These are phyloP conservation scores for Euptelea pleiosperma DNA, from an alignment of 164 flowering plant species.

Conservation along the genomic window DNA sequence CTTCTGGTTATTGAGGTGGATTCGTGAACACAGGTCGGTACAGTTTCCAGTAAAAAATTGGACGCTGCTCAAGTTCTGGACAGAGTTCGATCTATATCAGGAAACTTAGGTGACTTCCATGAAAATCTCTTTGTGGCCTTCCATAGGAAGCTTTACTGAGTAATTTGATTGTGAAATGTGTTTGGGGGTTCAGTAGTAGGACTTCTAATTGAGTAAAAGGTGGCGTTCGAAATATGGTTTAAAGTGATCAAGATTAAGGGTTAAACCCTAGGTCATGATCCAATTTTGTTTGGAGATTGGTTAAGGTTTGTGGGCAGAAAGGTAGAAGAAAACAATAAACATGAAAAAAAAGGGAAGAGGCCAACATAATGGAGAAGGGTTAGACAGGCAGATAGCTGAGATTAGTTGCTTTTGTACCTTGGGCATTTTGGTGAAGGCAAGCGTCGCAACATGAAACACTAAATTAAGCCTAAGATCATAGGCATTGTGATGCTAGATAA, in stretches of 20 bases:
- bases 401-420: neutral
- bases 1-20: neutral
- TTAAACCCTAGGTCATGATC: neutral
- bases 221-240: too few relatives aligned
- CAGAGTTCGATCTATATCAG: slow-evolving; percentile 33
- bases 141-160: too few relatives aligned
- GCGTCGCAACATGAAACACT: too few relatives aligned
- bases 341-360: neutral
- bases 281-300: neutral
- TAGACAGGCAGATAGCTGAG: neutral
- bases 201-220: too few relatives aligned
- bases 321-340: neutral
- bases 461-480: neutral
- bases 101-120: slow-evolving; percentile 31
- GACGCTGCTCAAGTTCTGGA: slow-evolving; percentile 27
- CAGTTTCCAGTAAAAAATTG: slow-evolving; percentile 28
- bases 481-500: neutral
- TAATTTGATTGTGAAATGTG: too few relatives aligned
- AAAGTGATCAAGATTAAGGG: neutral
- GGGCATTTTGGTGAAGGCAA: neutral
- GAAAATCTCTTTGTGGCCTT: too few relatives aligned
- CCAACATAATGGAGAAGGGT: neutral
- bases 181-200: too few relatives aligned
- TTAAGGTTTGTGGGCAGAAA: neutral
- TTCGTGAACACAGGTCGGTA: slow-evolving; percentile 33